These are phyloP conservation scores for Exophiala sideris DNA, from an alignment of 2,329 filamentous ascomycete genomes.

Conservation along the genomic window DNA sequence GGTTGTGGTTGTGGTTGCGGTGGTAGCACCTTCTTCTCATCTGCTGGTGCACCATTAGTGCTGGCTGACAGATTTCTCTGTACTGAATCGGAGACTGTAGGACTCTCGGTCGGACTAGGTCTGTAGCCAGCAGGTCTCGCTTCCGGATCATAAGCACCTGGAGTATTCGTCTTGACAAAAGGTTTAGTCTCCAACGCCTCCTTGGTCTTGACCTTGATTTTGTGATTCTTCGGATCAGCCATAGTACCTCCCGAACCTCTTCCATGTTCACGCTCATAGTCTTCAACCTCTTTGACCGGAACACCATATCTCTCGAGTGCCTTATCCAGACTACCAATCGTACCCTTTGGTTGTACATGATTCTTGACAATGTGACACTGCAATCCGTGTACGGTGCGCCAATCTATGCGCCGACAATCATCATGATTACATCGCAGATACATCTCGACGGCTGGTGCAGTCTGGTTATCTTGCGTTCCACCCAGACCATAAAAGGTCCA, in stretches of 20 bases:
- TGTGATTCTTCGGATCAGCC: conserved; percentile 29
- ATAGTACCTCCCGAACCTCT: conserved; percentile 26
- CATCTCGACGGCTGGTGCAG: conserved; percentile 26
- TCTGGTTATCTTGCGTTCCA: conserved; percentile 26
- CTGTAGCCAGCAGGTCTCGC: conserved; percentile 22
- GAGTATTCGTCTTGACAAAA: conserved; percentile 11
- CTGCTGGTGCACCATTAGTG: conserved; percentile 10
- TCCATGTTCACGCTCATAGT: conserved; percentile 25
- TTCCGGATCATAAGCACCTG: conserved; percentile 19
- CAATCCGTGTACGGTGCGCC: conserved; percentile 29
- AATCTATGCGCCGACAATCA: conserved; percentile 28
- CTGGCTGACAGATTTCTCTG: conserved; percentile 12
- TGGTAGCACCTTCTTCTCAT: not conserved
- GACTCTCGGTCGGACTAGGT: conserved; percentile 18
- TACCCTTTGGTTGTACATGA: conserved; percentile 29
- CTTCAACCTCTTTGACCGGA: conserved; percentile 27
- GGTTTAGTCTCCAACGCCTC: conserved; percentile 9
- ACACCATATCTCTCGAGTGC: conserved; percentile 28
- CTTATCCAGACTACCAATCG: conserved; percentile 29
- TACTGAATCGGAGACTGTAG: conserved; percentile 11
- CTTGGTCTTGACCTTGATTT: conserved; percentile 26
- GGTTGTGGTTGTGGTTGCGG: not conserved
- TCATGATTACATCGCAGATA: conserved; percentile 30
- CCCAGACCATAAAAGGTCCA: conserved; percentile 28
- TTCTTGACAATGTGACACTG: conserved; percentile 31